Evolutionary conservation across 2,329 filamentous ascomycete species (phyloP), one percentile per base, ranked within the genome.

Genomic region (Biscogniauxia mediterranea): DNA sequence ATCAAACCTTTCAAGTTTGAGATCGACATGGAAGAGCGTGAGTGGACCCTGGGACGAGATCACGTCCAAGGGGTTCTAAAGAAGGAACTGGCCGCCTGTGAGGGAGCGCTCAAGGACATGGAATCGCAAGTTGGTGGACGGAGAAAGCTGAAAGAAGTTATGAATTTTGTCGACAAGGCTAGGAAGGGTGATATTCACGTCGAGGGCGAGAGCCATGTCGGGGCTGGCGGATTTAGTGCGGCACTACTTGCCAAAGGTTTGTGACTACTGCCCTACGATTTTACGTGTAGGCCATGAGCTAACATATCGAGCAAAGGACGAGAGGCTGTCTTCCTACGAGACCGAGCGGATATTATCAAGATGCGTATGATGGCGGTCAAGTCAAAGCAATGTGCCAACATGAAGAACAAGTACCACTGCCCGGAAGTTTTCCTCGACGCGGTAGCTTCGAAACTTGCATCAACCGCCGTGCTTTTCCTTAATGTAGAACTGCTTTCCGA

Each of bases 1-100:
- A 96, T 99, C 77, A 99, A 99, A 76, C 95, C 96, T 0, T 99
- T 94, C 81, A 99, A 99, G 74, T 98, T 94, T 68, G 93, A 97
- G 64, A 96, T 99, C 61, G 95, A 99, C 69, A 88, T 99, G 52
- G 92, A 97, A 71, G 91, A 93, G 49, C 83, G 87, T 7, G 96
- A 99, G 74, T 99, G 95, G 95, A 76, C 82, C 3, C 87, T 90
- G 63, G 93, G 93, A 0, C 84, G 94, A 56, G 93, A 97, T 53
- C 95, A 96, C 68, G 89, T 94, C 1, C 84, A 87, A 49, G 83
- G 81, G 8, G 88, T 95, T 1, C 79, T 99, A n/a, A 96, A 96
- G 75, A 88, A 89, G 56, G 95, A 99, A 74, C 81, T 99, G 3
- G 84, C 86, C 61, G 91, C 93, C 23, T 96, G 92, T 68, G 93